Evolutionary conservation across 345 rosid genomes (phyloP).

Genomic region (Bruguiera gymnorhiza): DNA sequence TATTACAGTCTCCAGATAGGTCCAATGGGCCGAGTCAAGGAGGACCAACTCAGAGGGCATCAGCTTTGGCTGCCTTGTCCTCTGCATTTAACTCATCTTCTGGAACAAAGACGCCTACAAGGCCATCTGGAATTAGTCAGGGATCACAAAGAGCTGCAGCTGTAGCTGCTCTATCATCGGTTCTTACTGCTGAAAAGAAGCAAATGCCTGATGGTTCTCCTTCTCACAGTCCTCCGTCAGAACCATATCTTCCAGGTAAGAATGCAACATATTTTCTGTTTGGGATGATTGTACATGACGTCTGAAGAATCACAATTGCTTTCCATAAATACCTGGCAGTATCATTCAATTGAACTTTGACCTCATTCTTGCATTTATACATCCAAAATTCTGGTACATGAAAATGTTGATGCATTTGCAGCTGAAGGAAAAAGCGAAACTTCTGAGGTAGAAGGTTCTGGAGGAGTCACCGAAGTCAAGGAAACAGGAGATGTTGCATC

Average conservation of each 20-base stretch:
- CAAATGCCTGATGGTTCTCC: slow-evolving; percentile 68
- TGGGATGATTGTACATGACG: background rate
- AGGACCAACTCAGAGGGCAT: slow-evolving; percentile 75
- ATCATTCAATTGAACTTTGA: slow-evolving; percentile 4
- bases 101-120: slow-evolving; percentile 39
- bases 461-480: slow-evolving; percentile 44
- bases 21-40: slow-evolving; percentile 58
- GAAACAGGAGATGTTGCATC: slow-evolving; percentile 48
- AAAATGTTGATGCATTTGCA: slow-evolving; percentile 24
- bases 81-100: slow-evolving; percentile 71
- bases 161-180: slow-evolving; percentile 88
- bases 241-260: slow-evolving; percentile 48
- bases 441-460: slow-evolving; percentile 50
- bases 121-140: slow-evolving; percentile 39
- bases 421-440: slow-evolving; percentile 46
- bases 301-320: background rate
- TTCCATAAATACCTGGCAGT: background rate
- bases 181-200: slow-evolving; percentile 82
- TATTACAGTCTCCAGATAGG: slow-evolving; percentile 47
- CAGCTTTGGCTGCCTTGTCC: slow-evolving; percentile 79
- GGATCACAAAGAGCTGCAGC: slow-evolving; percentile 97
- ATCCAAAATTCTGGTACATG: slow-evolving; percentile 6
- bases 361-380: background rate
- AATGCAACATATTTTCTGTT: background rate
- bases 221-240: slow-evolving; percentile 44